Evolutionary conservation across 768 basidiomycete genomes (phyloP).

Genomic region (Lentinula raphanica): DNA sequence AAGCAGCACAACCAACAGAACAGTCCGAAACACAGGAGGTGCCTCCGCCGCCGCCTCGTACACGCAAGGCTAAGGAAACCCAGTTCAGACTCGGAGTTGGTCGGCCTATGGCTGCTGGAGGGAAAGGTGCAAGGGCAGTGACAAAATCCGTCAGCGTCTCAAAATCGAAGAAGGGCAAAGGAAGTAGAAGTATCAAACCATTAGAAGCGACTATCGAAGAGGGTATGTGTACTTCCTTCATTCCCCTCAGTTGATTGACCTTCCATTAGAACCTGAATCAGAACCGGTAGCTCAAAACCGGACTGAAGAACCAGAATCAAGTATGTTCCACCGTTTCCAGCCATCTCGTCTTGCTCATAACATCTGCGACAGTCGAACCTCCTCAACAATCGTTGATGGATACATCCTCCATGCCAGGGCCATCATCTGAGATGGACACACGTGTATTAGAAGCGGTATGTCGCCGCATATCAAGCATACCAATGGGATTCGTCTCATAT

Average conservation of each 20-base stretch:
- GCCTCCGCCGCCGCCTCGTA: slow-evolving; percentile 31
- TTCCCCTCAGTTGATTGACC: neutral
- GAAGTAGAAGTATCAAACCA: slow-evolving; percentile 44
- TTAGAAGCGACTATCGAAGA: slow-evolving; percentile 57
- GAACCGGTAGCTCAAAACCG: slow-evolving; percentile 9
- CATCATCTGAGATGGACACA: slow-evolving; percentile 5
- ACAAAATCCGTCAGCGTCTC: slow-evolving; percentile 55
- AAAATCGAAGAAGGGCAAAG: slow-evolving; percentile 44
- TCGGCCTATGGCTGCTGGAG: slow-evolving; percentile 60
- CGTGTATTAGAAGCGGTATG: slow-evolving; percentile 30
- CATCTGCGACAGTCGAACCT: neutral
- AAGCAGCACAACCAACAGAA: slow-evolving; percentile 17
- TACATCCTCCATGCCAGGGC: neutral
- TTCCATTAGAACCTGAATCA: slow-evolving; percentile 8
- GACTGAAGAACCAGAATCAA: slow-evolving; percentile 15
- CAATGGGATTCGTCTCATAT: neutral
- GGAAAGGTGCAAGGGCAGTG: slow-evolving; percentile 57
- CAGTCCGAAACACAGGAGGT: slow-evolving; percentile 19
- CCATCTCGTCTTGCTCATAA: neutral
- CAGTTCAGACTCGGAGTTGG: slow-evolving; percentile 71
- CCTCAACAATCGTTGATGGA: neutral
- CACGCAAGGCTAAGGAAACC: slow-evolving; percentile 67
- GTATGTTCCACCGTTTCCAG: neutral
- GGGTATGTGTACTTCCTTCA: slow-evolving; percentile 27
- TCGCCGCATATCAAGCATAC: neutral